Evolutionary conservation across 2,329 filamentous ascomycete species (phyloP), one percentile per base, ranked within the genome.

Genomic region (Botrytis paeoniae): DNA sequence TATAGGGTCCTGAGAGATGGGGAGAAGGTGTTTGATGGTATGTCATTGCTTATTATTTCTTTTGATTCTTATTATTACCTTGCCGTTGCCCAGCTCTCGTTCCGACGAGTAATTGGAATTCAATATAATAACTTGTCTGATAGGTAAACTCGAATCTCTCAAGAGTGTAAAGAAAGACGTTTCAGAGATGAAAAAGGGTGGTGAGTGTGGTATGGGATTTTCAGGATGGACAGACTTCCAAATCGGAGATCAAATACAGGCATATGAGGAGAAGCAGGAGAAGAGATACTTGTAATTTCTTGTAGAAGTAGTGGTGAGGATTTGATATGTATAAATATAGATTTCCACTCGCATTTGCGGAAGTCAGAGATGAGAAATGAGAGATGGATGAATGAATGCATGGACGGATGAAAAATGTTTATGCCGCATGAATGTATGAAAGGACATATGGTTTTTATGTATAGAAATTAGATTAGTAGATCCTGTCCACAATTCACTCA

Each of bases 91-190:
- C 65, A 18, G n/a, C n/a, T 29, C 51, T 5, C 3, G 14, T 29
- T 29, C 7, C 14, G n/a, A 54, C 12, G 51, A 18, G n/a, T 8
- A 57, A 32, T 8, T 45, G 4, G 16, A 29, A 29, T 35, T 35
- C 9, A 10, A 20, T 25, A 59, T 45, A 69, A 16, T 64, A 25
- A 68, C 39, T 57, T 65, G 14, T 54, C 76, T 79, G 72, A 71
- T 60, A 97, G 95, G 95, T 76, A 87, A 87, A 69, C 88, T 98
- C 61, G 87, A 89, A 29, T 93, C 93, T 1, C 89, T 99, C 73
- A 98, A 96, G 84, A 93, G 97, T 79, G 89, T 92, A 81, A 98
- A 98, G 86, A 97, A 97, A 81, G 93, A 98, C 76, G 93, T 96
- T 43, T 85, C 86, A 63, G 93, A 97, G 80, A 96, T 97, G 90